Base-by-base conservation (phyloP, 441 rosid species). In the Brassica balearica region DNA sequence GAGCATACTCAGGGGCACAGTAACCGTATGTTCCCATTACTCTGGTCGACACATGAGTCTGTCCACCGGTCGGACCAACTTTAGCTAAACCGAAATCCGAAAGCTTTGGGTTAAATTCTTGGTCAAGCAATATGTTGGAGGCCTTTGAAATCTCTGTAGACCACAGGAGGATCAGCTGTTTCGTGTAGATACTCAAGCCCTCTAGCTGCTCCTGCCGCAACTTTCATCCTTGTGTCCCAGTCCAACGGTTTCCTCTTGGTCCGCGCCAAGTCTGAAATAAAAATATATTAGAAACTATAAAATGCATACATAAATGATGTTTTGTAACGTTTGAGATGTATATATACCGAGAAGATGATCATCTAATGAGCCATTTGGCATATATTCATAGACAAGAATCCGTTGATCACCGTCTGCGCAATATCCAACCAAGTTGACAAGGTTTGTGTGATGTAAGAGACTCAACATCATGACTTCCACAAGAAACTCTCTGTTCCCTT, bases 21-120 rank as follows among this genome's bases (percentile, higher is more conserved):
- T 92, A 95, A n/a, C 99, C 99, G 14, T 91, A 95, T 10, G 97
- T 95, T 71, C 99, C 99, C 99, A 95, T 95, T 66, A 95, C 98
- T 82, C 99, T 84, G 2, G 99, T 95, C 17, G 99, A 93, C 29
- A 96, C 97, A 68, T 94, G 91, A 66, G 91, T 73, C 84, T 89
- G 86, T 19, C 88, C 97, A 25, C 97, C 98, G 0, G 93, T 94
- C 1, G 98, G 98, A 70, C 97, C 97, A 22, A 96, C 92, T 81
- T 94, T 94, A 8, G 99, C 99, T 56, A 96, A 87, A 36, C 99
- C 98, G 17, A 96, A 96, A 85, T 96, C 99, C 2, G 99, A 93
- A 53, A 96, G 97, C 83, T 87, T 96, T 1, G 98, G 92, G 65
- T 87, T 88, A 87, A 96, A 92, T 17, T 84, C 85, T 61, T 78